Evolutionary conservation across 2,329 filamentous ascomycete genomes (phyloP).

Genomic region (Cordyceps farinosa): DNA sequence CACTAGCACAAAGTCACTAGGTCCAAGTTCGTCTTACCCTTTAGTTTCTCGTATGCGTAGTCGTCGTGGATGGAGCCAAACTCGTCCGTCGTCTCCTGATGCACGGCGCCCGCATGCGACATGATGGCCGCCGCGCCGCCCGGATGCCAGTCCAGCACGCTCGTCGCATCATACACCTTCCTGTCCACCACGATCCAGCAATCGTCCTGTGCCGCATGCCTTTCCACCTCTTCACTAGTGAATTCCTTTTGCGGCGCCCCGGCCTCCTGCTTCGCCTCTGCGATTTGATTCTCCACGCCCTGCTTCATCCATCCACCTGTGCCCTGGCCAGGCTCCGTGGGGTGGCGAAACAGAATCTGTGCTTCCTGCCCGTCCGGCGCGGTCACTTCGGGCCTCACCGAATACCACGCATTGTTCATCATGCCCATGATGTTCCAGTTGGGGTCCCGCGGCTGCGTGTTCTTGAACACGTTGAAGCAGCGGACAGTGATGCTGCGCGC

Average conservation of each 20-base stretch:
- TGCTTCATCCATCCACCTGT: slow-evolving; percentile 50
- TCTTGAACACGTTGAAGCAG: slow-evolving; percentile 48
- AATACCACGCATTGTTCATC: slow-evolving; percentile 54
- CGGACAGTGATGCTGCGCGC: slow-evolving; percentile 43
- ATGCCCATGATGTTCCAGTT: slow-evolving; percentile 50
- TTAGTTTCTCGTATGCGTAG: slow-evolving; percentile 47
- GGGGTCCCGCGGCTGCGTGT: slow-evolving; percentile 44
- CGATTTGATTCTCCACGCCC: slow-evolving; percentile 42
- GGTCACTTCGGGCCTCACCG: slow-evolving; percentile 40
- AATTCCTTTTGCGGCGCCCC: slow-evolving; percentile 34
- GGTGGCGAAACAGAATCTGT: slow-evolving; percentile 43
- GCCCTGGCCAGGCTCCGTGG: slow-evolving; percentile 40
- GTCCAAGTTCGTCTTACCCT: no score
- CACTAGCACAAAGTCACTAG: no score
- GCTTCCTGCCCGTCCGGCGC: slow-evolving; percentile 30
- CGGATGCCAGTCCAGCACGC: slow-evolving; percentile 46
- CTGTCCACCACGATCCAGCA: slow-evolving; percentile 53
- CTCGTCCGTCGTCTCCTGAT: slow-evolving; percentile 45
- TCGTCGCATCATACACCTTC: slow-evolving; percentile 49
- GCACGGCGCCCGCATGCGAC: slow-evolving; percentile 47
- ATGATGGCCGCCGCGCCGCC: slow-evolving; percentile 46
- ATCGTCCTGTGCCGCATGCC: slow-evolving; percentile 44
- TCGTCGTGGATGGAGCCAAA: slow-evolving; percentile 50
- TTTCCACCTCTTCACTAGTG: slow-evolving; percentile 47
- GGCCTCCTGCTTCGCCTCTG: slow-evolving; percentile 40